Percentiles rank a stretch among this genome's conserved stretches.
Conservation (phyloP, 345 rosid species). For the Clarkia xantiana region DNA sequence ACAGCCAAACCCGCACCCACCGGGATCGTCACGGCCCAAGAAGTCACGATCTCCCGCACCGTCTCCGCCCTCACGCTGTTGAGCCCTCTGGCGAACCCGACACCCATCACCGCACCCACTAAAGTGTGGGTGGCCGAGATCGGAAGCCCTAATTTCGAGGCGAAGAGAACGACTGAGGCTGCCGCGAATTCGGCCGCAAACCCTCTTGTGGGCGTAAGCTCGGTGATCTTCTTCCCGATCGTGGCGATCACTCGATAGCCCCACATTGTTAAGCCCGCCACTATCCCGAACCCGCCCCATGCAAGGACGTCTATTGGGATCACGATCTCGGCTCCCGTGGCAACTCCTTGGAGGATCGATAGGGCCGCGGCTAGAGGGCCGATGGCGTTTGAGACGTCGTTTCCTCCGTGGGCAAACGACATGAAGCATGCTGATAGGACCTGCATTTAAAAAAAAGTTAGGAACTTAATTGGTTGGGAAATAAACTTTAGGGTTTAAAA, state of each 20-base stretch:
- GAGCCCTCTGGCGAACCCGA: conserved; percentile 89
- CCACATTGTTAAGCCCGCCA: conserved; percentile 81
- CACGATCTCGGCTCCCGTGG: conserved; percentile 42
- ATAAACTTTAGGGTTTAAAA: too few relatives aligned
- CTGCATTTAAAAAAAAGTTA: too few relatives aligned
- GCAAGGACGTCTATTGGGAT: conserved; percentile 81
- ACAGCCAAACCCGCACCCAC: conserved; percentile 75
- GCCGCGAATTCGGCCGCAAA: conserved; percentile 97
- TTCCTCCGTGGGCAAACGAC: conserved; percentile 97
- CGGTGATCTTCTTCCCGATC: conserved; percentile 90
- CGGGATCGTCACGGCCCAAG: conserved; percentile 89
- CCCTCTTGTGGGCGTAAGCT: conserved; percentile 90
- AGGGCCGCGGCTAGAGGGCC: conserved; percentile 90
- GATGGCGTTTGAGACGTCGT: conserved; percentile 89
- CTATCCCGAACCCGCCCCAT: conserved; percentile 97
- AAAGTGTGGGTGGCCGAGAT: conserved; percentile 86
- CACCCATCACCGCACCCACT: conserved; percentile 98
- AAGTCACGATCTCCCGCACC: conserved; percentile 73
- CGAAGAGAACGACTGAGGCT: conserved; percentile 80
- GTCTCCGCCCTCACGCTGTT: conserved; percentile 83
- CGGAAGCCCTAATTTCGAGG: conserved; percentile 80
- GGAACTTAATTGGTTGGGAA: too few relatives aligned
- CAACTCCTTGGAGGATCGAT: conserved; percentile 67
- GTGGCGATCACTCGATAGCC: conserved; percentile 93
- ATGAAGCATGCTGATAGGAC: conserved; percentile 94